These are phyloP conservation scores for Leptodermis oblonga DNA, from an alignment of 257 asterid genomes.

Conservation along the genomic window DNA sequence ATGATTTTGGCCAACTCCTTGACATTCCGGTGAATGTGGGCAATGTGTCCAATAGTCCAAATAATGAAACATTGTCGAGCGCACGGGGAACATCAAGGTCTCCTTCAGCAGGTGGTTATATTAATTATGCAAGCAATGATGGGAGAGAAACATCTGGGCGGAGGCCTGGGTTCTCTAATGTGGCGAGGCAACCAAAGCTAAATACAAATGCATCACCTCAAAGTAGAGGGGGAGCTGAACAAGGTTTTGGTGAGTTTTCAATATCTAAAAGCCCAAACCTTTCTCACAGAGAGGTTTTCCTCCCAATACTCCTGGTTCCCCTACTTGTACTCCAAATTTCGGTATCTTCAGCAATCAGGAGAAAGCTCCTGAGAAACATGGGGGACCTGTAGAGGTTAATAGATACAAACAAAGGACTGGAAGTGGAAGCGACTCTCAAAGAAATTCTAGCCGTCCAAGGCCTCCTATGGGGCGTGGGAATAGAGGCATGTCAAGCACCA, in stretches of 20 bases:
- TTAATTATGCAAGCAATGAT: constrained; percentile 17
- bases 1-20: constrained; percentile 24
- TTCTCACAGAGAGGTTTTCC: constrained; percentile 30
- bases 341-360: constrained; percentile 42
- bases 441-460: constrained; percentile 21
- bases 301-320: constrained; percentile 22
- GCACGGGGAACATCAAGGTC: constrained; percentile 5
- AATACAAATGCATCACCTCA: constrained; percentile 27
- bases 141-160: constrained; percentile 21
- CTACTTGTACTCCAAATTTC: constrained; percentile 35
- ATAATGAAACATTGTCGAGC: neutral
- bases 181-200: constrained; percentile 24
- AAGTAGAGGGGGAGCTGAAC: constrained; percentile 21
- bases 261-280: neutral
- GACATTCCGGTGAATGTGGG: constrained; percentile 21
- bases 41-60: constrained; percentile 15
- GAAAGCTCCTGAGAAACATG: constrained; percentile 22
- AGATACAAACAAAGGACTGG: constrained; percentile 49
- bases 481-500: constrained; percentile 23
- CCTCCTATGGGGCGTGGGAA: constrained; percentile 17
- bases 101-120: neutral
- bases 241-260: constrained; percentile 13
- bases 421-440: constrained; percentile 22
- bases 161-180: constrained; percentile 12
- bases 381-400: constrained; percentile 31